A percentile compares a stretch with the other conserved stretches of the same genome.
Evolutionary conservation across 257 asterid species (phyloP).

Genomic region (Petrea volubilis): DNA sequence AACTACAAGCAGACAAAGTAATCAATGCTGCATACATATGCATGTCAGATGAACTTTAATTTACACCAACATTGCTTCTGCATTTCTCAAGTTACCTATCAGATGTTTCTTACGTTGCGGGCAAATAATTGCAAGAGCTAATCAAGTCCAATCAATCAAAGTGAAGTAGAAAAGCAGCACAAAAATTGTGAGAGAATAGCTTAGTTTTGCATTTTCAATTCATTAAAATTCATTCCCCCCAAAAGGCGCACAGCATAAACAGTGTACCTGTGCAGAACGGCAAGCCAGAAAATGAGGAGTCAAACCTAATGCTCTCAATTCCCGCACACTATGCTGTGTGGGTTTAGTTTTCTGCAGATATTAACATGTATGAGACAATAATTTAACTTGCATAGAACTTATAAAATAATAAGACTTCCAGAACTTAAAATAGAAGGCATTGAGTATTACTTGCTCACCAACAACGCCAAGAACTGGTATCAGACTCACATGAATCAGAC

Average conservation of each 20-base stretch:
- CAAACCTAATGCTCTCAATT: slow-evolving; percentile 87
- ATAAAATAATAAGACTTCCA: not conserved
- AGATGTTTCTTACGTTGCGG: no score
- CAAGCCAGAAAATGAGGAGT: slow-evolving; percentile 95
- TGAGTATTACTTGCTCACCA: slow-evolving; percentile 89
- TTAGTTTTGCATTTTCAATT: not conserved
- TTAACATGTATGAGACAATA: slow-evolving; percentile 11
- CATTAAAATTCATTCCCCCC: not conserved
- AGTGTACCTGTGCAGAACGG: slow-evolving; percentile 81
- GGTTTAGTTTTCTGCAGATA: slow-evolving; percentile 82
- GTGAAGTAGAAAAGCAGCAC: slow-evolving; percentile 8
- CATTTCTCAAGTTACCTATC: no score
- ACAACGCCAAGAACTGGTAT: slow-evolving; percentile 94
- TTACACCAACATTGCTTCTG: not conserved
- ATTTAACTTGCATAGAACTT: slow-evolving; percentile 7
- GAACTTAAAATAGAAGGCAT: not conserved
- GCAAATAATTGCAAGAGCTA: no score
- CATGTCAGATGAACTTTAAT: not conserved
- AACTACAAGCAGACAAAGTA: no score
- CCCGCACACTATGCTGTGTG: slow-evolving; percentile 95
- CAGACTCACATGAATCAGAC: slow-evolving; percentile 96
- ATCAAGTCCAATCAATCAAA: not conserved
- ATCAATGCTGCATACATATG: not conserved
- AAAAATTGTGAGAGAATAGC: not conserved
- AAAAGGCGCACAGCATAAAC: not conserved